phyloP scores from a whole-genome alignment of 1,139 yeast genomes.

The Debaryomycetaceae sp. region DNA sequence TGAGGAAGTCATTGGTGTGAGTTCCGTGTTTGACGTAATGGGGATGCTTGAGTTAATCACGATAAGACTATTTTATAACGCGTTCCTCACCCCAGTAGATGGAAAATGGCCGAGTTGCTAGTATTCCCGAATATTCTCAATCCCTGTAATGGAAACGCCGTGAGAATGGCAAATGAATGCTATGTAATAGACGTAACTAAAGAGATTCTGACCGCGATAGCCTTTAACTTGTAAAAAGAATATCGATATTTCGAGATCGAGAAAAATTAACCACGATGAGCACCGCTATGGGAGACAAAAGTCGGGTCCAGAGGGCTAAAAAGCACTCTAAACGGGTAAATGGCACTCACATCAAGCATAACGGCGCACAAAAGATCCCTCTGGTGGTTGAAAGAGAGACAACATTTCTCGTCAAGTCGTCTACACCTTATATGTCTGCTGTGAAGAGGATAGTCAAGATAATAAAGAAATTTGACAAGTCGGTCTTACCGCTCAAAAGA shows the following conservation, averaged over 20 bases:
- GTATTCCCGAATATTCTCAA: too few relatives aligned
- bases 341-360: slow-evolving; percentile 44
- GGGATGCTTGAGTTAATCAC: not conserved
- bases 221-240: too few relatives aligned
- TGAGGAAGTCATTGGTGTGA: not conserved
- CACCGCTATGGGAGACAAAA: not conserved
- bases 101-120: too few relatives aligned
- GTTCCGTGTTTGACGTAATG: not conserved
- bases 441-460: slow-evolving; percentile 53
- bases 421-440: slow-evolving; percentile 62
- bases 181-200: too few relatives aligned
- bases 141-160: too few relatives aligned
- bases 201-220: too few relatives aligned
- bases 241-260: not conserved
- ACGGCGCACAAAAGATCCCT: slow-evolving; percentile 32
- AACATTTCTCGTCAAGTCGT: slow-evolving; percentile 51
- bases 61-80: not conserved
- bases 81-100: not conserved
- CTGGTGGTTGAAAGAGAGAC: slow-evolving; percentile 39
- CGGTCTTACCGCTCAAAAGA: slow-evolving; percentile 24
- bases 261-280: not conserved
- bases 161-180: too few relatives aligned
- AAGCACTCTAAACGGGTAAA: slow-evolving; percentile 9
- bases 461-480: slow-evolving; percentile 34
- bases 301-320: not conserved